These are phyloP conservation scores for Cladophialophora carrionii DNA, from an alignment of 2,329 filamentous ascomycete species.

Conservation along the genomic window DNA sequence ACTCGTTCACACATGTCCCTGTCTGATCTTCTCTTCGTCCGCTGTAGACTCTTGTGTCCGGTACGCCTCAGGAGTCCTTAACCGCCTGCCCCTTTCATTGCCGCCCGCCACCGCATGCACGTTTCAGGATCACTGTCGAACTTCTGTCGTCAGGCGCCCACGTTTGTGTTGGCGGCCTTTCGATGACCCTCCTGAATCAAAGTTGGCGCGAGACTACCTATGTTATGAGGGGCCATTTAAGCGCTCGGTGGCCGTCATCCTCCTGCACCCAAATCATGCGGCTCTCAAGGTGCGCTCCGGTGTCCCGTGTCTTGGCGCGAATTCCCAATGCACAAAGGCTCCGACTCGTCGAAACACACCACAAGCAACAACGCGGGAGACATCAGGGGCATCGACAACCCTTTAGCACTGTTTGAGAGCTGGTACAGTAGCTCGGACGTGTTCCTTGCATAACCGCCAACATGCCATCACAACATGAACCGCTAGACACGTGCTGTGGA, in stretches of 20 bases:
- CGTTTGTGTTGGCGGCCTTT: background rate
- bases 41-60: background rate
- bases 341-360: background rate
- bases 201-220: background rate
- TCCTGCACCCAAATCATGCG: background rate
- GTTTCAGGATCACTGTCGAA: conserved; percentile 5
- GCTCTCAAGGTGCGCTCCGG: background rate
- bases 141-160: conserved; percentile 1
- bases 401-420: conserved; percentile 16
- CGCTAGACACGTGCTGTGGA: conserved; percentile 18
- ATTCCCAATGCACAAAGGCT: background rate
- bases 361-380: background rate
- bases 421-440: conserved; percentile 8
- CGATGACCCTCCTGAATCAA: background rate
- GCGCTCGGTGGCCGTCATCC: conserved; percentile 1
- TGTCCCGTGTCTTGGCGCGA: conserved; percentile 12
- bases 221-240: conserved; percentile 9
- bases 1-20: background rate
- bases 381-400: background rate
- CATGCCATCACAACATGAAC: conserved; percentile 11
- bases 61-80: background rate
- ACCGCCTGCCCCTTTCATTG: conserved; percentile 17
- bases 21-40: background rate
- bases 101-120: conserved; percentile 9
- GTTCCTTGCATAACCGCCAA: conserved; percentile 22